These are phyloP conservation scores for Eimeria sp. DNA, from an alignment of 169 alveolate species.

Conservation along the genomic window DNA sequence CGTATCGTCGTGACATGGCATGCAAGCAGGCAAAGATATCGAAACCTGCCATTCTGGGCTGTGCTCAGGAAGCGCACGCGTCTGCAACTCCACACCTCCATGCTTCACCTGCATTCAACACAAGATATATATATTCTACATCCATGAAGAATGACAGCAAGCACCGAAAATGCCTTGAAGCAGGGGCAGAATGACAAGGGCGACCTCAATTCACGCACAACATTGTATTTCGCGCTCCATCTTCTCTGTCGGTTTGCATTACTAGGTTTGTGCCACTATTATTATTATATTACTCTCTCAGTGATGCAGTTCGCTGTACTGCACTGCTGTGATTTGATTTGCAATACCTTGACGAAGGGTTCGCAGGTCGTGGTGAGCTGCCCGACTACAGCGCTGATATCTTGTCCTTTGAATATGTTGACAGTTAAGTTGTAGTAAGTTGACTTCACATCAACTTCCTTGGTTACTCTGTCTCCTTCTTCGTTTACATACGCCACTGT, in stretches of 20 bases:
- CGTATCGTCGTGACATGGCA: conserved; percentile 81
- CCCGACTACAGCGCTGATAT: conserved; percentile 84
- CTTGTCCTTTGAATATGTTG: conserved; percentile 87
- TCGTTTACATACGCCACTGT: conserved; percentile 57
- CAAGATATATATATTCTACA: not conserved
- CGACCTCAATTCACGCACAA: no score
- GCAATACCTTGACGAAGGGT: conserved; percentile 85
- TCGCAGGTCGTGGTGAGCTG: conserved; percentile 82
- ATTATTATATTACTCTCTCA: no score
- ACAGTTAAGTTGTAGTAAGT: conserved; percentile 84
- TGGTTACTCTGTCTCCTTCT: conserved; percentile 55
- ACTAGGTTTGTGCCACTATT: no score
- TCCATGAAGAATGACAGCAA: no score
- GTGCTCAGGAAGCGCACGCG: conserved; percentile 53
- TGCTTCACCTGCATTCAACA: conserved; percentile 45
- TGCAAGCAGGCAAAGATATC: conserved; percentile 30
- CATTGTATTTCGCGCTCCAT: not conserved
- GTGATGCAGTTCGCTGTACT: not conserved
- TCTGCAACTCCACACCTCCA: conserved; percentile 59
- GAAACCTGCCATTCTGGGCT: conserved; percentile 65
- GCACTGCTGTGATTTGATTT: not conserved
- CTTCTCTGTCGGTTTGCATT: not conserved
- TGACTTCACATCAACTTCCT: conserved; percentile 61
- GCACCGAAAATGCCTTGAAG: no score
- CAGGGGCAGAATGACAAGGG: no score